Conservation (phyloP, 495 filamentous ascomycete species). For the Bryoglossum gracile region DNA sequence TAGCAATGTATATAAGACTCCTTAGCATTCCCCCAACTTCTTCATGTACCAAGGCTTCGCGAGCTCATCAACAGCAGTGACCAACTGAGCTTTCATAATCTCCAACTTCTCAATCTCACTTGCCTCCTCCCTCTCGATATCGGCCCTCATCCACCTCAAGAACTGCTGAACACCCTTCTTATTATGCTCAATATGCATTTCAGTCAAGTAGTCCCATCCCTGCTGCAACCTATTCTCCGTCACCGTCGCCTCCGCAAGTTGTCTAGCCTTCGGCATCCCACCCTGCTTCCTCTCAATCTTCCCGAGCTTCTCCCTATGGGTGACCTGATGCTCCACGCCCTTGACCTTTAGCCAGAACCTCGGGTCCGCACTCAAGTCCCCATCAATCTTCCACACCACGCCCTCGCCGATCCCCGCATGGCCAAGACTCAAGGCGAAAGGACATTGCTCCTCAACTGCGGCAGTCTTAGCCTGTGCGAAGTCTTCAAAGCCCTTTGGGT, state of each 20-base stretch:
- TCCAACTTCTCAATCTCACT: slow-evolving; percentile 1
- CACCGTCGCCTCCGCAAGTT: slow-evolving; percentile 17
- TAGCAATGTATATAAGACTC: no score
- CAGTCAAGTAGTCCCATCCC: slow-evolving; percentile 28
- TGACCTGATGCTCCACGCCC: slow-evolving; percentile 24
- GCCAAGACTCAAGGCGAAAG: slow-evolving; percentile 26
- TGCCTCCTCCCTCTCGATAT: slow-evolving; percentile 13
- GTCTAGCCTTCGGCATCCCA: slow-evolving; percentile 8
- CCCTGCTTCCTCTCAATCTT: slow-evolving; percentile 1
- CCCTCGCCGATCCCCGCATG: slow-evolving; percentile 31
- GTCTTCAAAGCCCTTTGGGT: slow-evolving; percentile 9
- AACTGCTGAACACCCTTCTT: background rate
- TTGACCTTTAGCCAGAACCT: slow-evolving; percentile 32
- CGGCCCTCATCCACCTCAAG: slow-evolving; percentile 10
- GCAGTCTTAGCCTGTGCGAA: slow-evolving; percentile 20
- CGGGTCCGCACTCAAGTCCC: slow-evolving; percentile 9
- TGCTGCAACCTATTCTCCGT: slow-evolving; percentile 24
- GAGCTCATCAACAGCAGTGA: slow-evolving; percentile 5
- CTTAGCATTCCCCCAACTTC: background rate
- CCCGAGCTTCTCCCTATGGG: slow-evolving; percentile 14
- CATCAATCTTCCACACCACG: slow-evolving; percentile 29
- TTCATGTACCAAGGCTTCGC: slow-evolving; percentile 15
- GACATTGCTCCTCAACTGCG: slow-evolving; percentile 27
- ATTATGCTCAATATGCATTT: slow-evolving; percentile 12
- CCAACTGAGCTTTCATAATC: background rate